These are phyloP conservation scores for Chlorencoelia australis DNA, from an alignment of 2,329 filamentous ascomycete species.

Conservation along the genomic window DNA sequence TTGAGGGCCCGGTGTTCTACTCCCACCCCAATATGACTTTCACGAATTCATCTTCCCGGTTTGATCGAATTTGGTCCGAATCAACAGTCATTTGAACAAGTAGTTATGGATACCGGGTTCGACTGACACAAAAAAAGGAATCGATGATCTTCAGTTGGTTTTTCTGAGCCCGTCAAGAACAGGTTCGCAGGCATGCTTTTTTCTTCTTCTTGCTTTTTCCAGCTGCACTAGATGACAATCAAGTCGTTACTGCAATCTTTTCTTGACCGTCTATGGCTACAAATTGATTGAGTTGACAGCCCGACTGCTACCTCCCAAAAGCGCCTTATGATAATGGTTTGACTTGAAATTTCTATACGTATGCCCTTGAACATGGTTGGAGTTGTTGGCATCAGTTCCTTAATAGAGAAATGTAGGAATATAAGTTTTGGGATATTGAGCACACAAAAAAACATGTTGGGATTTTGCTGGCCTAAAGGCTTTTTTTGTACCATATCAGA, in stretches of 20 bases:
- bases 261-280: constrained; percentile 18
- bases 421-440: too few relatives aligned
- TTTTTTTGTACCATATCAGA: too few relatives aligned
- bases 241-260: constrained; percentile 24
- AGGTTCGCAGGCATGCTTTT: constrained; percentile 16
- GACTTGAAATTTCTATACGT: too few relatives aligned
- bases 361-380: too few relatives aligned
- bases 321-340: constrained; percentile 4
- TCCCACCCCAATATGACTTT: constrained; percentile 10
- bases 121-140: constrained; percentile 3
- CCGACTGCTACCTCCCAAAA: constrained; percentile 2
- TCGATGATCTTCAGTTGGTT: constrained; percentile 10
- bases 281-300: constrained; percentile 7
- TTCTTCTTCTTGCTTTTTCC: constrained; percentile 20
- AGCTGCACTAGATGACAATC: constrained; percentile 27
- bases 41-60: neutral
- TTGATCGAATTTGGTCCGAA: neutral
- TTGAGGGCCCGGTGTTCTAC: constrained; percentile 29
- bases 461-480: too few relatives aligned
- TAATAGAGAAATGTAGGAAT: too few relatives aligned
- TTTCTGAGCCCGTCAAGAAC: constrained; percentile 15
- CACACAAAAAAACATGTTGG: too few relatives aligned
- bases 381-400: too few relatives aligned
- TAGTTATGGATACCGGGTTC: constrained; percentile 9
- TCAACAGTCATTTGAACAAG: constrained; percentile 2